phyloP scores from a whole-genome alignment of 805 yeast genomes.

The Barnettozyma botsteinii region DNA sequence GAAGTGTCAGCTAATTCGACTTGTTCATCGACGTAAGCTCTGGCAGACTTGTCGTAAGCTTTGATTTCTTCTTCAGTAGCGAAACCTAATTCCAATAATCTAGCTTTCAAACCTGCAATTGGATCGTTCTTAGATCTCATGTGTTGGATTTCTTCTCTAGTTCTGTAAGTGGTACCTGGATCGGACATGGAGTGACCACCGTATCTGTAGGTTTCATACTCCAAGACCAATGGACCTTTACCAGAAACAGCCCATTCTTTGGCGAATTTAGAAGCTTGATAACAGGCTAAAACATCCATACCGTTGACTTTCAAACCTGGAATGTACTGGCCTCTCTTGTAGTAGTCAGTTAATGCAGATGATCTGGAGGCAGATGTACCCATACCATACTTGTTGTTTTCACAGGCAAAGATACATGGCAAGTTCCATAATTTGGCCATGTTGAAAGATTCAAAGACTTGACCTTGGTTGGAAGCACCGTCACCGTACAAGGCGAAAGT shows the following conservation, averaged over 20 bases:
- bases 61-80: constrained; percentile 95
- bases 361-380: constrained; percentile 98
- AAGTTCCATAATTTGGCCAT: constrained; percentile 99
- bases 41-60: constrained; percentile 91
- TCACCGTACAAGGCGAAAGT: constrained; percentile 94
- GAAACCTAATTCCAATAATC: constrained; percentile 71
- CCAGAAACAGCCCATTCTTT: constrained; percentile 92
- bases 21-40: constrained; percentile 93
- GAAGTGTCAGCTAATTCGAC: constrained; percentile 89
- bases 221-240: constrained; percentile 93
- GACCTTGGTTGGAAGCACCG: constrained; percentile 99
- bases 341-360: constrained; percentile 93
- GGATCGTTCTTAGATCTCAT: constrained; percentile 99
- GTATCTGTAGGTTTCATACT: constrained; percentile 97
- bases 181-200: constrained; percentile 99
- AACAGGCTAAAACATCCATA: constrained; percentile 94
- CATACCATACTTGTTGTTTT: constrained; percentile 99
- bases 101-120: constrained; percentile 90
- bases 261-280: constrained; percentile 95
- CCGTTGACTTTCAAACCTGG: constrained; percentile 98
- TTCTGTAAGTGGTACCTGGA: constrained; percentile 99
- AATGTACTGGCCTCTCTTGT: constrained; percentile 98
- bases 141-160: constrained; percentile 99
- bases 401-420: constrained; percentile 94
- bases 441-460: constrained; percentile 95